A percentile compares a stretch with the other conserved stretches of the same genome.
These are phyloP conservation scores for Mayamaea pseudoterrestris DNA, from an alignment of 108 stramenopile species.

Conservation along the genomic window DNA sequence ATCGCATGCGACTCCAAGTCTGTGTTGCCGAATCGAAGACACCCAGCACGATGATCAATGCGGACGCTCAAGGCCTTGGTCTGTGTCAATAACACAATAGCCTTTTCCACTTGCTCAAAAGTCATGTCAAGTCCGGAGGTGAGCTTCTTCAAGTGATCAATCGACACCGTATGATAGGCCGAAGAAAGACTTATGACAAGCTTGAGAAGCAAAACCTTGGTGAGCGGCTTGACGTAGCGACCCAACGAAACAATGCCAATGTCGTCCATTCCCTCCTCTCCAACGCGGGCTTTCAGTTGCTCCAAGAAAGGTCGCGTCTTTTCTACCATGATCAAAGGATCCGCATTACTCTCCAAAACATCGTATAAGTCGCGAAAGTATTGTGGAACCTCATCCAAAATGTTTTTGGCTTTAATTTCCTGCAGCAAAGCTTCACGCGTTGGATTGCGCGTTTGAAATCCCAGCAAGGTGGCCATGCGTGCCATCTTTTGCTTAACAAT, in stretches of 20 bases:
- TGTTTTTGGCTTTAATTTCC: constrained; percentile 54
- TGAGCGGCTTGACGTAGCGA: constrained; percentile 57
- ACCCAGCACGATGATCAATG: constrained; percentile 81
- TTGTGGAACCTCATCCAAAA: constrained; percentile 65
- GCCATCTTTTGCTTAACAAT: constrained; percentile 86
- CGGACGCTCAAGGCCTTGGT: constrained; percentile 44
- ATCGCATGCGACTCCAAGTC: constrained; percentile 59
- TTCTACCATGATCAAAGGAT: constrained; percentile 71
- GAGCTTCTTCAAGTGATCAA: constrained; percentile 70
- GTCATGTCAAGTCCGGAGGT: constrained; percentile 67
- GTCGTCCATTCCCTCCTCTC: constrained; percentile 6
- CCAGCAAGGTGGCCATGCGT: constrained; percentile 91
- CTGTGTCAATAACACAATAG: constrained; percentile 68
- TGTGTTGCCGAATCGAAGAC: constrained; percentile 80
- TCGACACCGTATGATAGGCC: constrained; percentile 83
- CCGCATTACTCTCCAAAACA: constrained; percentile 64
- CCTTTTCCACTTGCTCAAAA: constrained; percentile 85
- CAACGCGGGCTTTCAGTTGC: constrained; percentile 34
- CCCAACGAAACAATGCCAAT: constrained; percentile 31
- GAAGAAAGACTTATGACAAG: constrained; percentile 72
- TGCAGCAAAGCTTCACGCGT: constrained; percentile 77
- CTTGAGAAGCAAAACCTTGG: constrained; percentile 64
- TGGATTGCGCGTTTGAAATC: constrained; percentile 83
- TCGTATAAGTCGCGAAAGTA: constrained; percentile 68
- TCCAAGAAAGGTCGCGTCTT: constrained; percentile 60